Conservation (phyloP, 257 asterid genomes). For the Gentiana macrophylla region DNA sequence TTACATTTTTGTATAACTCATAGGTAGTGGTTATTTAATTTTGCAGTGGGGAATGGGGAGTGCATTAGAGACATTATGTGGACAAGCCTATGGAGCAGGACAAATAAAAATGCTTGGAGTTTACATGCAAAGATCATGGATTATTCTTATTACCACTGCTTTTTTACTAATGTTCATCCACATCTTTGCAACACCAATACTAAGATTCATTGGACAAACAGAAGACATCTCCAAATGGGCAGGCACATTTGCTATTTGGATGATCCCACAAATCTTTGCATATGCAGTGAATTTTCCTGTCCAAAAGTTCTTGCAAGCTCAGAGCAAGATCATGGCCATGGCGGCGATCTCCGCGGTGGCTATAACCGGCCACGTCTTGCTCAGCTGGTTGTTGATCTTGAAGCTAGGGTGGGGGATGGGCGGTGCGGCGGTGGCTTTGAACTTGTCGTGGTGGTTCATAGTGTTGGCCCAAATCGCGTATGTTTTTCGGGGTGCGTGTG, state of each 20-base stretch:
- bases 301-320: conserved; percentile 54
- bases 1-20: not conserved
- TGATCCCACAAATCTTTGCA: conserved; percentile 59
- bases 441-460: conserved; percentile 51
- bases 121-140: conserved; percentile 51
- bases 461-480: conserved; percentile 39
- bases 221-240: conserved; percentile 29
- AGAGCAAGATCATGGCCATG: conserved; percentile 44
- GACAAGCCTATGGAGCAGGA: conserved; percentile 58
- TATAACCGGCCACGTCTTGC: conserved; percentile 20
- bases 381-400: conserved; percentile 54
- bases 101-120: conserved; percentile 42
- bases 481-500: conserved; percentile 40
- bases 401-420: conserved; percentile 48
- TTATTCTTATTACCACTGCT: conserved; percentile 27
- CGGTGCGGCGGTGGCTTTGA: conserved; percentile 37
- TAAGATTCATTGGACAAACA: conserved; percentile 35
- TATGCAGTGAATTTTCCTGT: conserved; percentile 47
- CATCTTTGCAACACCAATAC: conserved; percentile 28
- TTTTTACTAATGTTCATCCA: conserved; percentile 23
- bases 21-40: too few relatives aligned
- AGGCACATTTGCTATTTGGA: conserved; percentile 39
- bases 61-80: conserved; percentile 54
- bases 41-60: conserved; percentile 48
- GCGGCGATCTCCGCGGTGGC: conserved; percentile 32